Conservation (phyloP, 768 basidiomycete species). For the Collybia nuda region DNA sequence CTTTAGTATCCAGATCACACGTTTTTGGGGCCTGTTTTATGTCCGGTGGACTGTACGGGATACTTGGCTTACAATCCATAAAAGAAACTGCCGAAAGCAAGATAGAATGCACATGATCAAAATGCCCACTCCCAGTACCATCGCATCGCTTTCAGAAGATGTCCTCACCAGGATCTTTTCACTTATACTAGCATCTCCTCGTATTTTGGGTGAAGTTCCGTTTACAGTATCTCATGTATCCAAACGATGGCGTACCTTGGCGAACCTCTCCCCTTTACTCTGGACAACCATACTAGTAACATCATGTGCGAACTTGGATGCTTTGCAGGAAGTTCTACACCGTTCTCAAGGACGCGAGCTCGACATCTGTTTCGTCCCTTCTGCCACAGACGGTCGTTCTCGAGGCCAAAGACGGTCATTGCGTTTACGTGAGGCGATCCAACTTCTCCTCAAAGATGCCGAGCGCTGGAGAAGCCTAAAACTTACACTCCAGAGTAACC, state of each 20-base stretch:
- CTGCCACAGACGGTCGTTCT: not conserved
- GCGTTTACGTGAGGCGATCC: not conserved
- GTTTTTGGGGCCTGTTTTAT: no score
- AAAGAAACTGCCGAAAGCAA: no score
- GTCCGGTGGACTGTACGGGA: no score
- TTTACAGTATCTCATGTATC: no score
- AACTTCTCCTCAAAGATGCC: not conserved
- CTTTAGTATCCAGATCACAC: no score
- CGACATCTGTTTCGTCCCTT: not conserved
- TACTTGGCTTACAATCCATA: no score
- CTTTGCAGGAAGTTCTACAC: not conserved
- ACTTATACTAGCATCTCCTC: no score
- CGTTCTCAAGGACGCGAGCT: slow-evolving; percentile 3
- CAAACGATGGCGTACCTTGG: slow-evolving; percentile 2
- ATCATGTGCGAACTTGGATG: not conserved
- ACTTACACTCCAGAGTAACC: not conserved
- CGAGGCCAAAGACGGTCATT: not conserved
- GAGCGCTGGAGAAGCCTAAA: not conserved
- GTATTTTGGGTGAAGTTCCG: no score
- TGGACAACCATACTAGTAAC: slow-evolving; percentile 7
- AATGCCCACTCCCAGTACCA: no score
- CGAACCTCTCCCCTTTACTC: not conserved
- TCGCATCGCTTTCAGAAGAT: no score
- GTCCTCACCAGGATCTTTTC: no score
- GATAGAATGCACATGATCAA: no score